Evolutionary conservation across 305 asterid species (phyloP), one percentile per base, ranked within the genome.

Genomic region (Fraxinus baroniana): DNA sequence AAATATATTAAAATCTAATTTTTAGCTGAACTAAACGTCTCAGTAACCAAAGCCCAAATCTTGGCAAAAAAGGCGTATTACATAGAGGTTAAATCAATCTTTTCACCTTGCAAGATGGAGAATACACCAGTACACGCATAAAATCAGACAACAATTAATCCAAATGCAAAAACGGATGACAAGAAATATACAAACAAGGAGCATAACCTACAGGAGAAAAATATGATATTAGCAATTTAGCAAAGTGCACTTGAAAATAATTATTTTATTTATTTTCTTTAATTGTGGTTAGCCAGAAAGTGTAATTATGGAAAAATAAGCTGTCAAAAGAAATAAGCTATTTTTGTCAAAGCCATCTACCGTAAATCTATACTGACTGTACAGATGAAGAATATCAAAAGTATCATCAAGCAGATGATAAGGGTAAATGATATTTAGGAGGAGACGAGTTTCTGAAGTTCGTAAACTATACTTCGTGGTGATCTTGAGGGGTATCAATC

Each of bases 401-500:
- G 87, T 86, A 80, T 84, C 83, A 46, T 49, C 41, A 15, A 26
- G 41, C 70, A 26, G 44, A 37, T 37, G 39, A 17, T 28, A 76
- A 49, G 79, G 57, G 36, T 9, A 39, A 78, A 22, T 22, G 36
- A 46, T 13, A 26, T 37, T 83, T 33, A 18, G 30, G 70, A 84
- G 79, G 66, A 83, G 9, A 49, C 26, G 39, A 78, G 78, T 66
- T 66, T 68, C 64, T 49, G 79, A 89, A 87, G 88, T 89, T 84
- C 83, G 81, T 35, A 80, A 83, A 37, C 83, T 90, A 89, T 64
- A 81, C 80, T 73, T 86, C 90, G 2, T 87, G 91, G 68, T 46
- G 64, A 80, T 86, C 91, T 88, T 89, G 87, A 78, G 84, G 49
- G 18, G 87, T 5, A 72, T 88, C 92, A 5, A 90, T 89, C 87